These are phyloP conservation scores for Fraxinus pennsylvanica DNA, from an alignment of 257 asterid species.

Conservation along the genomic window DNA sequence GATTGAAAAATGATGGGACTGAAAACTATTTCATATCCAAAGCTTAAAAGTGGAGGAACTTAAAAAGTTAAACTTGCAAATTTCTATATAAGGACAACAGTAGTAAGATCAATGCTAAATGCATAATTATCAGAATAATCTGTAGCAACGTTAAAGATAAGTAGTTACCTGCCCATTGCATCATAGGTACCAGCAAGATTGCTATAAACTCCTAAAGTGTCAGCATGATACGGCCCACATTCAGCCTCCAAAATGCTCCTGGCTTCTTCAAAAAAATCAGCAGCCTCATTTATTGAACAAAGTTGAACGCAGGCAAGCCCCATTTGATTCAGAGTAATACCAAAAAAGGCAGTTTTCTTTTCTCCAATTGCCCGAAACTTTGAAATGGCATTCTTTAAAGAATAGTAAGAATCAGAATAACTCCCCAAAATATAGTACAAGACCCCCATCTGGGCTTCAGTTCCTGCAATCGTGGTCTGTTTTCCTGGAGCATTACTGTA, in stretches of 20 bases:
- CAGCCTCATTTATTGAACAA: slow-evolving; percentile 55
- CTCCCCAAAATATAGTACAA: slow-evolving; percentile 56
- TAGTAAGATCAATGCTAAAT: neutral
- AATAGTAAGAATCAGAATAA: slow-evolving; percentile 47
- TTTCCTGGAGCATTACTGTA: slow-evolving; percentile 53
- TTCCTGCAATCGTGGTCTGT: slow-evolving; percentile 53
- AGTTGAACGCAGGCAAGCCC: slow-evolving; percentile 69
- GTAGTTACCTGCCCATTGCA: slow-evolving; percentile 84
- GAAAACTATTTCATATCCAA: no score
- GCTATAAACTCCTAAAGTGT: slow-evolving; percentile 63
- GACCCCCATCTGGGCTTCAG: slow-evolving; percentile 68
- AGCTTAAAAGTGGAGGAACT: neutral
- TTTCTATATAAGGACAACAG: neutral
- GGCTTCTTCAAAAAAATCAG: slow-evolving; percentile 60
- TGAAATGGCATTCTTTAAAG: slow-evolving; percentile 39
- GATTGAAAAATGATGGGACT: neutral
- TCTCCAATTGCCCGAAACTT: slow-evolving; percentile 53
- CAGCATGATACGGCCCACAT: slow-evolving; percentile 60
- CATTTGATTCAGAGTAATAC: slow-evolving; percentile 61
- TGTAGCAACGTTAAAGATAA: neutral
- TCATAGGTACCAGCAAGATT: slow-evolving; percentile 75
- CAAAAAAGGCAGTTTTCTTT: slow-evolving; percentile 57
- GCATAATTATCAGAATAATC: neutral
- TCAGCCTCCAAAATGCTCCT: slow-evolving; percentile 48
- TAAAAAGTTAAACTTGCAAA: neutral